Base-by-base conservation (phyloP, 306 rosid genomes). In the Lupinus albus region DNA sequence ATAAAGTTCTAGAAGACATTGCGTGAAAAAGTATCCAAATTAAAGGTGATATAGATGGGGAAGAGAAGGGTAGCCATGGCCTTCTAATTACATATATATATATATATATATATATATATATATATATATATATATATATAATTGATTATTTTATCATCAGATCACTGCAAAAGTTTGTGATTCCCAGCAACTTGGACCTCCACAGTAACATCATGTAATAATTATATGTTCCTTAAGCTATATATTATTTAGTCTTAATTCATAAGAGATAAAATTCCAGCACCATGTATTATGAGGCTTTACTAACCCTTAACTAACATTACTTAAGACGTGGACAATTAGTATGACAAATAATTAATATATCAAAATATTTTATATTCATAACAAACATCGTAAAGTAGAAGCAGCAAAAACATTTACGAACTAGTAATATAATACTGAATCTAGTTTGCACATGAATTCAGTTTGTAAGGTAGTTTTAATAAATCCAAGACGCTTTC, bases 21-120 rank as follows among this genome's bases (percentile, higher is more conserved):
- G 49, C 48, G 62, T 42, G 28, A 74, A 79, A 79, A 67, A 73
- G 69, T 61, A 56, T 80, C 35, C 11, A 14, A 71, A 63, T 63
- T 77, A 77, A 81, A 76, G 73, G 57, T 16, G n/a, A 39, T n/a
- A 41, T 35, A 39, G 52, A 51, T 20, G 71, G 77, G 70, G 46
- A 55, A 72, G 72, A 76, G 73, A 72, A 65, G 62, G 84, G 56
- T 67, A 79, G 81, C 79, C 84, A 54, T 14, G 47, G 49, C 25
- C 69, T 53, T 76, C 47, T 67, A 48, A n/a, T n/a, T n/a, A n/a
- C n/a, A n/a, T 1, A 21, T 21, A 25, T 1, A 25, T 25, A 25
- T 25, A 25, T 25, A 71, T 61, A 51, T 52, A 39, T 1, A 21
- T 21, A 25, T 1, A 25, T 25, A 25, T 25, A 25, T 25, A 71